Evolutionary conservation across 179 eudicot genomes (phyloP).

Genomic region (Beta corolliflora): DNA sequence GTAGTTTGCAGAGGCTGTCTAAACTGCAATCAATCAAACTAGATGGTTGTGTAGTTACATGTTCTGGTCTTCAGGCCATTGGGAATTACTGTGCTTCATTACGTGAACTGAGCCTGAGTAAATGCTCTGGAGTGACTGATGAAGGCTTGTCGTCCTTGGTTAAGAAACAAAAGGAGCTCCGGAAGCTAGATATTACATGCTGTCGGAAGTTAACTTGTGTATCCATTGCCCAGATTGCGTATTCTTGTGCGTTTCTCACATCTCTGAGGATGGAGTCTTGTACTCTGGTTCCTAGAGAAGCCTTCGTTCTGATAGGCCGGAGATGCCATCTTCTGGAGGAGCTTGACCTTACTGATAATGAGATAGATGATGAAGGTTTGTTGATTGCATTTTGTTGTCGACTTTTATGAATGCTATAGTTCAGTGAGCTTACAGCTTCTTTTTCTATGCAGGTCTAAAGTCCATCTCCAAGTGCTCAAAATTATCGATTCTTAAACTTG

Average conservation of each 20-base stretch:
- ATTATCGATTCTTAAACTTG: constrained; percentile 68
- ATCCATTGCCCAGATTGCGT: constrained; percentile 68
- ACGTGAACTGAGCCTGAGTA: constrained; percentile 80
- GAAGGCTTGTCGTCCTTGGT: constrained; percentile 77
- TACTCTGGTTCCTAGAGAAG: constrained; percentile 62
- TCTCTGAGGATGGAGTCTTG: constrained; percentile 92
- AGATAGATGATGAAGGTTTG: constrained; percentile 83
- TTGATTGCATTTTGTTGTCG: neutral
- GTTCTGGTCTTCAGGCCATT: constrained; percentile 79
- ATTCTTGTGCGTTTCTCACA: constrained; percentile 63
- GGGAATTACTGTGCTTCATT: constrained; percentile 67
- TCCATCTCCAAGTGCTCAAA: constrained; percentile 80
- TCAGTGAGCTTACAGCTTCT: constrained; percentile 16
- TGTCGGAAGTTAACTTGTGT: constrained; percentile 77
- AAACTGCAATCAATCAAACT: constrained; percentile 67
- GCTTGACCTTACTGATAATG: constrained; percentile 90
- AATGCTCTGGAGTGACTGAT: constrained; percentile 87
- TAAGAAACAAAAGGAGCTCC: constrained; percentile 63
- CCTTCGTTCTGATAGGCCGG: constrained; percentile 82
- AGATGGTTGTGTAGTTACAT: constrained; percentile 80
- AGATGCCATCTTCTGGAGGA: constrained; percentile 78
- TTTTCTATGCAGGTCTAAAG: constrained; percentile 58
- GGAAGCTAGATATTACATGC: constrained; percentile 84
- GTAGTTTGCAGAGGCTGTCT: constrained; percentile 72
- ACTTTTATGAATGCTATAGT: neutral